Base-by-base conservation (phyloP, 1,139 yeast genomes). In the Yamadazyma epiphylla region DNA sequence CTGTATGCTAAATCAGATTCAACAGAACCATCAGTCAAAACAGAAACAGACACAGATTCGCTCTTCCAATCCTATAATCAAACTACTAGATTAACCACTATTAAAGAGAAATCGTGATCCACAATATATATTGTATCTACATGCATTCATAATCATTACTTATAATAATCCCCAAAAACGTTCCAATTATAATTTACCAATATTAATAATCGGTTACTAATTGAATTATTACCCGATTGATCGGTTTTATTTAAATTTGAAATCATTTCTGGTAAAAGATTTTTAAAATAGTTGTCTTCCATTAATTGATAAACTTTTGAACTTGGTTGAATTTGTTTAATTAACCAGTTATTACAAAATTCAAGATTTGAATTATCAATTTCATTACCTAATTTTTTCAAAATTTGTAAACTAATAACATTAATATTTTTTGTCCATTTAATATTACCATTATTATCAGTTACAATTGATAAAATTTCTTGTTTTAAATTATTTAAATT, bases 341-440 rank as follows among this genome's bases (percentile, higher is more conserved):
- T 66, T 29, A 87, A 67, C 96, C 96, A 87, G 43, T 80, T 77
- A 53, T 77, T 75, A 30, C 85, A 77, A 55, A 87, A 81, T 28
- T 65, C 66, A 9, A 70, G 67, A 28, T 71, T 36, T 12, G 45
- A 44, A 15, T 36, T 28, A 19, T 32, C 35, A 14, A 35, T 16
- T 11, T 31, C 31, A 10, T 33, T 29, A 13, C 29, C 41, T 7
- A 59, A 60, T 30, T 60, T 64, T 41, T 75, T 76, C 30, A 81
- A 77, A 30, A 85, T 58, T 50, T 86, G 94, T 36, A 87, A 69
- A 5, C 91, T 75, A 39, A 87, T 74, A 17, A 83, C 69, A 39
- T 78, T 73, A 22, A 86, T 76, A 53, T 87, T 86, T 49, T 86
- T 77, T 1, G 95, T 86, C 95, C 96, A 87, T 60, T 87, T 84